Evolutionary conservation across 768 basidiomycete species (phyloP).

Genomic region (Mrakia hoshinonis): DNA sequence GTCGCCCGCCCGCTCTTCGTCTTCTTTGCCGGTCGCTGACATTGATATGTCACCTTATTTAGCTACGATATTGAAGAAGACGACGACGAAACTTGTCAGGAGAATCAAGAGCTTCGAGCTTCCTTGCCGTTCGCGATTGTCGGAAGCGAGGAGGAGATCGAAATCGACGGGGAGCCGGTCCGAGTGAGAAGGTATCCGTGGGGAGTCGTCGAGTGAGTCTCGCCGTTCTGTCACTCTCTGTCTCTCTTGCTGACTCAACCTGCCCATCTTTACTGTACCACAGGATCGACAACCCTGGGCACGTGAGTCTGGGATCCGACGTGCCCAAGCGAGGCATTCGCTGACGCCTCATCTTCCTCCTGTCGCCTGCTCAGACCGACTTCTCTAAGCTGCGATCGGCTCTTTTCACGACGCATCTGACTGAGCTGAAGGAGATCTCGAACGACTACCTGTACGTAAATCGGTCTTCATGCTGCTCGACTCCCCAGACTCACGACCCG

Average conservation of each 20-base stretch:
- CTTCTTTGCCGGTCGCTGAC: not conserved
- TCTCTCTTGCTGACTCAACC: not conserved
- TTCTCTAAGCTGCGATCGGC: conserved; percentile 19
- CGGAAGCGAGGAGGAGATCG: conserved; percentile 93
- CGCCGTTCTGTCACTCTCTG: not conserved
- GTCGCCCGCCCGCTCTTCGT: conserved; percentile 43
- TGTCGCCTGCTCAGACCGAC: not conserved
- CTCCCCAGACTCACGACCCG: too few species aligned
- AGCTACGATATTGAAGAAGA: conserved; percentile 39
- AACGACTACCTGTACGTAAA: conserved; percentile 83
- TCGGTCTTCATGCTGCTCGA: conserved; percentile 74
- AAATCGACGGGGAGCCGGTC: conserved; percentile 80
- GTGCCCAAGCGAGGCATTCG: too few species aligned
- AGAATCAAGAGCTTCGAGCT: conserved; percentile 90
- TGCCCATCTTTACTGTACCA: not conserved
- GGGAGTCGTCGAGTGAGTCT: conserved; percentile 71
- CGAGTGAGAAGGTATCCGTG: conserved; percentile 95
- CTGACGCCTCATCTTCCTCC: not conserved
- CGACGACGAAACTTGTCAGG: conserved; percentile 95
- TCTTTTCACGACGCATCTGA: conserved; percentile 59
- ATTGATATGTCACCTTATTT: too few species aligned
- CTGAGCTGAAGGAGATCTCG: conserved; percentile 80
- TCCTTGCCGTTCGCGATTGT: conserved; percentile 94
- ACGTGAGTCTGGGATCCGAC: not conserved
- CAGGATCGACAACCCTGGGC: conserved; percentile 27